These are phyloP conservation scores for Euphorbia corollata DNA, from an alignment of 441 rosid genomes.

Conservation along the genomic window DNA sequence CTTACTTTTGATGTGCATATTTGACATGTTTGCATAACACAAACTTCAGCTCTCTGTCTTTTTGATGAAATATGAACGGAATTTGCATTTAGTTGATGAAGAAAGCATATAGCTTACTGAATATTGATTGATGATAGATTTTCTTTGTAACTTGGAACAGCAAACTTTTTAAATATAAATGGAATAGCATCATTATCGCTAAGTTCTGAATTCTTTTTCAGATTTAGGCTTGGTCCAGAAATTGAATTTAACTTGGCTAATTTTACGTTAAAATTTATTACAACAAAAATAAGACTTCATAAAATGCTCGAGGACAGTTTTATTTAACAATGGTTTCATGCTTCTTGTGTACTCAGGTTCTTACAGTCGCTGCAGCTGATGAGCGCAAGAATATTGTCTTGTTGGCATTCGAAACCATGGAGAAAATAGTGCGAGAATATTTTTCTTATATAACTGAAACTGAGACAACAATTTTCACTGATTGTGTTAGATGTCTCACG, in stretches of 20 bases:
- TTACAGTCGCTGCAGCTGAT: constrained; percentile 89
- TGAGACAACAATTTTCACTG: constrained; percentile 82
- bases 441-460: constrained; percentile 94
- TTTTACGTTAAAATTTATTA: background rate
- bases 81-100: background rate
- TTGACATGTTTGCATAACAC: background rate
- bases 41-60: background rate
- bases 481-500: constrained; percentile 90
- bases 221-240: background rate
- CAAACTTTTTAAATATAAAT: background rate
- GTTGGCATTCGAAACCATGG: constrained; percentile 95
- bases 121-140: constrained; percentile 7
- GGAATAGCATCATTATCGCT: background rate
- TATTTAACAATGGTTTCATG: constrained; percentile 20
- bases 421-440: constrained; percentile 92
- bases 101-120: background rate
- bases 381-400: constrained; percentile 80
- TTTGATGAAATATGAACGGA: background rate
- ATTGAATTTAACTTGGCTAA: background rate
- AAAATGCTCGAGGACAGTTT: constrained; percentile 2
- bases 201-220: background rate
- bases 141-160: background rate
- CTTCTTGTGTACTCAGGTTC: constrained; percentile 45
- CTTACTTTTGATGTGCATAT: background rate
- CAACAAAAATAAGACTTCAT: background rate